Base-by-base conservation (phyloP, 371 early-diverging fungal genomes). In the Massospora cicadina region DNA sequence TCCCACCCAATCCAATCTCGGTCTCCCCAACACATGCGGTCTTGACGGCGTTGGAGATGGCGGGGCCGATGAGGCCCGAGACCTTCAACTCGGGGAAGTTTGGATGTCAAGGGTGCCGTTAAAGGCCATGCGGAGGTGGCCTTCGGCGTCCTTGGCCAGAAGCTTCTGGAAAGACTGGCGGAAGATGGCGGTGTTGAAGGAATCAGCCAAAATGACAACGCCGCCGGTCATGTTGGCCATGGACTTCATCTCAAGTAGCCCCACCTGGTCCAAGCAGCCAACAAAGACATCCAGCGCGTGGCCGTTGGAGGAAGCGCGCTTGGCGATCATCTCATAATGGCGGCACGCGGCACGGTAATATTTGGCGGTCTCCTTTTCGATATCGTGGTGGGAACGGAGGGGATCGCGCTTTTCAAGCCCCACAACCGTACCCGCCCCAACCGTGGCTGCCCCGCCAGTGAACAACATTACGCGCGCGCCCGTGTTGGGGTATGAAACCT, bases 371-470 rank as follows among this genome's bases (percentile, higher is more conserved):
- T 96, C 98, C 76, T 94, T 95, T 66, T 96, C 95, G 66, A 98
- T 87, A 66, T 99, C 95, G 72, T 93, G 90, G 72, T 94, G 95
- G n/a, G 93, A 92, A 65, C 99, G 84, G 60, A 99, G 89, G 17
- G 91, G 84, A 70, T 98, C 97, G 71, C 88, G 85, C 63, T 98
- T 82, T 71, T 95, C 98, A 23, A 82, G 76, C 21, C 94, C 86
- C 0, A 98, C 94, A 55, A 98, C 89, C 76, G 87, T 82, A 58
- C 99, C 99, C 55, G 99, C 99, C 0, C 99, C 99, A 70, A 90
- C 94, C 0, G 99, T 98, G 54, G 91, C 89, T 29, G 99, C 90
- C 29, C 99, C 99, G 66, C 99, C 99, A 60, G 86, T 79, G 79
- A 99, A 99, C 30, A 99, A 70, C 84, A 99, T 89, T 70, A 98